Evolutionary conservation across 2,329 filamentous ascomycete genomes (phyloP), one percentile per base, ranked within the genome.

Genomic region (Trichoderma afroharzianum): DNA sequence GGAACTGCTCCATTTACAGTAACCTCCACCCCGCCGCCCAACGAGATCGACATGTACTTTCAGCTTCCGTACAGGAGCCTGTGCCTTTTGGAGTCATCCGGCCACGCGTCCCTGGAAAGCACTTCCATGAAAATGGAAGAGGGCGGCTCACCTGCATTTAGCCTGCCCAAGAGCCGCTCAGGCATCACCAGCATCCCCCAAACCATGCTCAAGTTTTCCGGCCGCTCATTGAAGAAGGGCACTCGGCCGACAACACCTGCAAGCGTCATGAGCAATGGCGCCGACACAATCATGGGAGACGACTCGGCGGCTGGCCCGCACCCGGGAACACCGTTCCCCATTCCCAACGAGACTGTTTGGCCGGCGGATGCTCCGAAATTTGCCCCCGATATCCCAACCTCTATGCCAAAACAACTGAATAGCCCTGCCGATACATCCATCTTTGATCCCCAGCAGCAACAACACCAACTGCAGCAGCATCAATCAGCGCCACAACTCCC

Each of bases 1-100:
- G 83, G 83, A 55, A 83, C 81, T 36, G 79, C 81, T 11, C 82
- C 82, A 1, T 83, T 82, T 69, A 81, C 79, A 15, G 79, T 76
- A 15, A 76, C 77, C 24, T 77, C 73, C 68, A 81, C 80, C 14
- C 81, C 81, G 5, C 81, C 81, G 24, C 81, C 81, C 7, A 78
- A 77, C 70, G 81, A 83, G 73, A 80, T 83, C 61, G 81, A 82
- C 63, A 68, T 78, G 50, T 81, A 82, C 75, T 83, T 83, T 73
- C 76, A 81, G 69, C 76, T 82, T 39, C 81, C 81, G 5, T 78
- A 79, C 70, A 78, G 80, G 69, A 81, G 78, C 61, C 77, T 80
- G 68, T 83, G 81, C 73, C 72, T 80, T 53, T 76, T 80, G 73
- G 80, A 81, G 72, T 76, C 79, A 11, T 75, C 80, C 18, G 77